phyloP scores from a whole-genome alignment of 306 rosid genomes.

The Rosa chinensis region DNA sequence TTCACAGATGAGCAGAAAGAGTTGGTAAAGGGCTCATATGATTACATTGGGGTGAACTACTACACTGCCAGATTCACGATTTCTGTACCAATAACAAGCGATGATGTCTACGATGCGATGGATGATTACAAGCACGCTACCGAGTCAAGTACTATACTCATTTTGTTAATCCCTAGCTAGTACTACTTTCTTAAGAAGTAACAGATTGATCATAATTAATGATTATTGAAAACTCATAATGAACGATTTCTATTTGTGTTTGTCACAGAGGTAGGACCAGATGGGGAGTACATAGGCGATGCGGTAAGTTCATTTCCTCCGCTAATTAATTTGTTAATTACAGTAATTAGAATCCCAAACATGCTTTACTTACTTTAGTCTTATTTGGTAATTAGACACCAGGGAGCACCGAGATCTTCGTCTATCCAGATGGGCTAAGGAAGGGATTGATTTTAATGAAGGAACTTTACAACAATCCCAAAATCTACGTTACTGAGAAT shows the following conservation, averaged over 20 bases:
- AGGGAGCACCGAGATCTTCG: not conserved
- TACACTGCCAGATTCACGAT: not conserved
- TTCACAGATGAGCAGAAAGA: slow-evolving; percentile 10
- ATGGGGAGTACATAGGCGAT: not conserved
- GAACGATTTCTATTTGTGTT: not conserved
- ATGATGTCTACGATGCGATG: not conserved
- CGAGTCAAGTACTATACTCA: not conserved
- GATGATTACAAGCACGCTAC: not conserved
- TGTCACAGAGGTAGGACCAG: not conserved
- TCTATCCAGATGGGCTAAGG: slow-evolving; percentile 3
- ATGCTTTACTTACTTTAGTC: not conserved
- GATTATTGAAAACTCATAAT: not conserved
- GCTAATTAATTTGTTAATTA: not conserved
- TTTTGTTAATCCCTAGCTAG: not conserved
- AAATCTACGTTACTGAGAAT: slow-evolving; percentile 13
- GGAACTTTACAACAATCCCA: not conserved
- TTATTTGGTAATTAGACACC: slow-evolving; percentile 2
- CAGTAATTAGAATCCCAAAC: not conserved
- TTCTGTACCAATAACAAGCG: not conserved
- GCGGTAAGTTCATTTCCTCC: not conserved
- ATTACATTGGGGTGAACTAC: slow-evolving; percentile 13
- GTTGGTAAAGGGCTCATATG: slow-evolving; percentile 7
- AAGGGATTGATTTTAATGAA: not conserved
- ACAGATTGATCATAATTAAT: not conserved
- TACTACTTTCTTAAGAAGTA: not conserved